These are phyloP conservation scores for Orychophragmus violaceus DNA, from an alignment of 345 rosid genomes.

Conservation along the genomic window DNA sequence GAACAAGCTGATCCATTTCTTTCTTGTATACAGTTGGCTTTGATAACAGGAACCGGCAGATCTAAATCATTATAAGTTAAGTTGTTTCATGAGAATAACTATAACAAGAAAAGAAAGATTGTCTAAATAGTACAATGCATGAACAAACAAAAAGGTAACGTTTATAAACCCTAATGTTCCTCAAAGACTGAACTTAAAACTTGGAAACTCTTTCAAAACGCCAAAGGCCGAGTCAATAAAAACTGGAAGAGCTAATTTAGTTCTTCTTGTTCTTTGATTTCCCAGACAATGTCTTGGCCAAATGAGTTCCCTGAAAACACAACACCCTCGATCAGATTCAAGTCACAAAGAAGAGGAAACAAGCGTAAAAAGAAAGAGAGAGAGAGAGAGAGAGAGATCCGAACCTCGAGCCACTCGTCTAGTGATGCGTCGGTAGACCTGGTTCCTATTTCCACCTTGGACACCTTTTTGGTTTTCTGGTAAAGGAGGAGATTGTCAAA, in stretches of 20 bases:
- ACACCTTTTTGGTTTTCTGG: constrained; percentile 81
- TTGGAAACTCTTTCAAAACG: constrained; percentile 19
- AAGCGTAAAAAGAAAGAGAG: neutral
- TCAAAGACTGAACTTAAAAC: constrained; percentile 22
- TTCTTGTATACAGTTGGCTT: neutral
- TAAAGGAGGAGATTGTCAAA: constrained; percentile 4
- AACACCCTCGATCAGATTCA: constrained; percentile 3
- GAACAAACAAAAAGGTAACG: constrained; percentile 10
- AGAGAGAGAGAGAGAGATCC: neutral
- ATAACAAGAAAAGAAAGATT: constrained; percentile 1
- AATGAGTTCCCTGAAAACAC: constrained; percentile 21
- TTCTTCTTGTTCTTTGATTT: constrained; percentile 36
- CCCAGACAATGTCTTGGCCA: constrained; percentile 31
- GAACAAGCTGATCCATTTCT: neutral
- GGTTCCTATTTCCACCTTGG: constrained; percentile 95
- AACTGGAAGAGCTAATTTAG: constrained; percentile 17
- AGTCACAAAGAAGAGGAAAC: neutral
- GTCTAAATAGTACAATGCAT: constrained; percentile 30
- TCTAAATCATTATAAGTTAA: constrained; percentile 12
- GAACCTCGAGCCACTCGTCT: constrained; percentile 96
- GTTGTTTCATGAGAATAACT: neutral
- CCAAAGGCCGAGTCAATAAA: constrained; percentile 12
- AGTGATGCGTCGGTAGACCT: constrained; percentile 59
- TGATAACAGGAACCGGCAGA: neutral
- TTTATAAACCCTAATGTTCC: constrained; percentile 18